Evolutionary conservation across 2,329 filamentous ascomycete species (phyloP), one percentile per base, ranked within the genome.

Genomic region (Xylaria sp.): DNA sequence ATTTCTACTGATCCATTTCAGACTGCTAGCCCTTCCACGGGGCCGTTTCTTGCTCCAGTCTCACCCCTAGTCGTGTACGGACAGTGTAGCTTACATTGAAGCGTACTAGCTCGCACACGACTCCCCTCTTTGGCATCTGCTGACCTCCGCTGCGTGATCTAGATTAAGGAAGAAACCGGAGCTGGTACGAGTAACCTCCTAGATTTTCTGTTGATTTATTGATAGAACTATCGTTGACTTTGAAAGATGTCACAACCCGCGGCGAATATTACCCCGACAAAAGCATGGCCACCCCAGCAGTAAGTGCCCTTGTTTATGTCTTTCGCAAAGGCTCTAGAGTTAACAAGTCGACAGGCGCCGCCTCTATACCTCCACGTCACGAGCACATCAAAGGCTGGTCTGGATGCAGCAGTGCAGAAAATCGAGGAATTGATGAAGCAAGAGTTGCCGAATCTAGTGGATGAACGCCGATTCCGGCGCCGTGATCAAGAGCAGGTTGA

Each of bases 101-200:
- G 86, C 86, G 84, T 85, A 84, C 87, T 88, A 92, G 90, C 89
- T 88, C 83, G 81, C 81, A 83, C 83, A 83, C 82, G 81, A 81
- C 79, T 81, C 81, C 85, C 87, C 89, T 91, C 89, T 90, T 89
- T 93, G 91, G 89, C 92, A 93, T 90, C 90, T 96, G 94, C 94
- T 98, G 90, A 98, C 94, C 89, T 91, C 87, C 84, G 84, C 84
- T 91, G 87, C 90, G 89, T 96, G 90, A 92, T 92, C 78, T 94
- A 99, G 96, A 99, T 99, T 79, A 97, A 97, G 91, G 95, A 98
- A 86, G 94, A 98, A 79, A 98, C 95, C 91, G 96, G 96, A 88
- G 95, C 96, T 88, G 96, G 96, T 99, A 99, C 91, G 94, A 89
- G 86, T 84, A 81, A 85, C 84, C 83, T 84, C 81, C 82, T 81